Evolutionary conservation across 2,329 filamentous ascomycete genomes (phyloP).

Genomic region (Trichoderma polysporum): DNA sequence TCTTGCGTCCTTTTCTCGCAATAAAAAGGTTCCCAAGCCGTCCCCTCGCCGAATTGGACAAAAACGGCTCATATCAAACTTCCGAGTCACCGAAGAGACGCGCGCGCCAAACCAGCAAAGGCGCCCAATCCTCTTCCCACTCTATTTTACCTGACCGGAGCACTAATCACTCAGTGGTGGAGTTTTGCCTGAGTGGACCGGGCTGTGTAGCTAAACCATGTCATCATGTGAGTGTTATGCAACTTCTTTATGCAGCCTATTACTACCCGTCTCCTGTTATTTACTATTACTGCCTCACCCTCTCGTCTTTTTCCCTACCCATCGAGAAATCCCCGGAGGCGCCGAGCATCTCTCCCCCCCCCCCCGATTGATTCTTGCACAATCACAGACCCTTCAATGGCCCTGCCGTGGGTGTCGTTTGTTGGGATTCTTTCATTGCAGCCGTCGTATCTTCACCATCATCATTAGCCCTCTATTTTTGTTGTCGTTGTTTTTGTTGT

Average conservation of each 20-base stretch:
- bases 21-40: background rate
- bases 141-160: background rate
- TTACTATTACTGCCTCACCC: background rate
- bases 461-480: background rate
- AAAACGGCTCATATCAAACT: background rate
- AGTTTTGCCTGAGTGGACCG: conserved; percentile 4
- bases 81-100: conserved; percentile 11
- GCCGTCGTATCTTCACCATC: background rate
- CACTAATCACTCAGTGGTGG: conserved; percentile 14
- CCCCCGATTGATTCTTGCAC: background rate
- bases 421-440: conserved; percentile 4
- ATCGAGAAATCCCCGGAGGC: background rate
- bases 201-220: conserved; percentile 14
- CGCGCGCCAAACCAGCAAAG: background rate
- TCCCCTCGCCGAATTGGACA: background rate
- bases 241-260: background rate
- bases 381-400: conserved; percentile 7
- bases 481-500: background rate
- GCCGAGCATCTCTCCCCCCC: background rate
- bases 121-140: background rate
- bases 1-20: background rate
- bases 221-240: conserved; percentile 13
- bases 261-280: conserved; percentile 3
- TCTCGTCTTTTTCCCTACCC: background rate
- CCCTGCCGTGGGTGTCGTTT: background rate